phyloP scores from a whole-genome alignment of 2,329 filamentous ascomycete genomes.

The Magnaporthiopsis rhizophila region DNA sequence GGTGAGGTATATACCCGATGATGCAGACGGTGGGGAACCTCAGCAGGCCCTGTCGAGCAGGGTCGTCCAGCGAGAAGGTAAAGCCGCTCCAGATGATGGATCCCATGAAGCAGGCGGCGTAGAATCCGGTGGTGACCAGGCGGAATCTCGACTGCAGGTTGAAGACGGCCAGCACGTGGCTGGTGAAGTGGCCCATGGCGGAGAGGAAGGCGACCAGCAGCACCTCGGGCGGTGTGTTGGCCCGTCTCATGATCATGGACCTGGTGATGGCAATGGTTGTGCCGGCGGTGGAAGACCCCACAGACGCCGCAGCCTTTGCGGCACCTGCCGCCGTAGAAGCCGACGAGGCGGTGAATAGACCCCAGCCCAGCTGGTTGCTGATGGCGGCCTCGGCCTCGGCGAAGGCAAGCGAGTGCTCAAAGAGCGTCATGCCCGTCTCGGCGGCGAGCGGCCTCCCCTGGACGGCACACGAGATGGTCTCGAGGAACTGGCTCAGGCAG shows the following conservation, averaged over 20 bases:
- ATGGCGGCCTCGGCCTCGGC: conserved; percentile 90
- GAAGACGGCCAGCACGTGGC: conserved; percentile 73
- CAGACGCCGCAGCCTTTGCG: conserved; percentile 12
- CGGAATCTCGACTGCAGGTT: conserved; percentile 72
- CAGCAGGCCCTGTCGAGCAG: conserved; percentile 58
- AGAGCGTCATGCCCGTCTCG: conserved; percentile 92
- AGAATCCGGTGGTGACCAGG: conserved; percentile 80
- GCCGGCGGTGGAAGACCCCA: conserved; percentile 15
- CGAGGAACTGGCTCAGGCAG: conserved; percentile 74
- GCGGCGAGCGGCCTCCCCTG: conserved; percentile 73
- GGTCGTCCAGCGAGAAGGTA: conserved; percentile 52
- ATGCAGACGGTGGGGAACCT: conserved; percentile 92
- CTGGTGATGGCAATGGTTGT: conserved; percentile 45
- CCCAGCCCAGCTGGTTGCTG: conserved; percentile 68
- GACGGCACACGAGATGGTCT: conserved; percentile 79
- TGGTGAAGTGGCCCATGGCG: conserved; percentile 78
- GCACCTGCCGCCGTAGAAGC: conserved; percentile 35
- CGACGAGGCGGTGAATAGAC: conserved; percentile 45
- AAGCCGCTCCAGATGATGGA: conserved; percentile 72
- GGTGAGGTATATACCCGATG: conserved; percentile 87
- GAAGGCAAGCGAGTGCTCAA: conserved; percentile 93
- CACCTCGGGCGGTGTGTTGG: conserved; percentile 86
- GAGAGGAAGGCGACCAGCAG: conserved; percentile 83
- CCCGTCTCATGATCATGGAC: conserved; percentile 63
- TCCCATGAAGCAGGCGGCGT: conserved; percentile 84